These are phyloP conservation scores for Trypanosoma brucei DNA, from an alignment of 208 protist genomes.

Conservation along the genomic window DNA sequence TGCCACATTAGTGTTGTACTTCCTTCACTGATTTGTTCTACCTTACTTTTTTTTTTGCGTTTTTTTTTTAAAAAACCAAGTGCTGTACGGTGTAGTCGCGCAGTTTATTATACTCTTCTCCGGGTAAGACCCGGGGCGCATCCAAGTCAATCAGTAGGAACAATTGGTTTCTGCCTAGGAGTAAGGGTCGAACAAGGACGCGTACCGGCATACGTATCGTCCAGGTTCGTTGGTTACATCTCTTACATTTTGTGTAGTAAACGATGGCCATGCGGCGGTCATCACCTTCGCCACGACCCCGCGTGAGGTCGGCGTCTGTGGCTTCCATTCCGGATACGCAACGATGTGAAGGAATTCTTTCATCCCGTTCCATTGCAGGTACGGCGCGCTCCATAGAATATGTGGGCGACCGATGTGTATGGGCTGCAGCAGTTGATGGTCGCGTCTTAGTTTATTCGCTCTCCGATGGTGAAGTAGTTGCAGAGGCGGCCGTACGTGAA, in stretches of 20 bases:
- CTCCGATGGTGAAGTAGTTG: constrained; percentile 19
- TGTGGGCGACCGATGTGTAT: constrained; percentile 40
- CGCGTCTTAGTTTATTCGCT: constrained; percentile 39
- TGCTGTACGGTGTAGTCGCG: too few species aligned
- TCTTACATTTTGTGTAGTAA: constrained; percentile 1
- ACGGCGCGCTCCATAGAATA: constrained; percentile 52
- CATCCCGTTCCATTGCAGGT: constrained; percentile 19
- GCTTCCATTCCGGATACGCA: constrained; percentile 22
- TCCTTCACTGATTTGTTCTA: too few species aligned
- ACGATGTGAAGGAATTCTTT: constrained; percentile 34
- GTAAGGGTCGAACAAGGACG: too few species aligned
- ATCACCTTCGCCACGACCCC: neutral
- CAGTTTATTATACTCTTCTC: too few species aligned
- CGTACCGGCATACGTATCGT: too few species aligned
- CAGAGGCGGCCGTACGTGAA: constrained; percentile 2
- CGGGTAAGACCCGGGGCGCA: too few species aligned
- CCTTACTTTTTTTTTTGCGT: too few species aligned
- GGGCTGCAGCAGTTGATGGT: constrained; percentile 63
- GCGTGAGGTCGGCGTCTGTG: constrained; percentile 7
- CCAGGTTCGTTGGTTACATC: neutral
- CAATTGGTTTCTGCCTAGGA: too few species aligned
- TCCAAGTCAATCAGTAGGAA: too few species aligned
- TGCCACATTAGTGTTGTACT: too few species aligned
- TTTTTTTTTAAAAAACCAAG: too few species aligned
- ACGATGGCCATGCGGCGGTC: neutral